phyloP scores from a whole-genome alignment of 495 filamentous ascomycete species.

The Chaetomidium leptoderma region DNA sequence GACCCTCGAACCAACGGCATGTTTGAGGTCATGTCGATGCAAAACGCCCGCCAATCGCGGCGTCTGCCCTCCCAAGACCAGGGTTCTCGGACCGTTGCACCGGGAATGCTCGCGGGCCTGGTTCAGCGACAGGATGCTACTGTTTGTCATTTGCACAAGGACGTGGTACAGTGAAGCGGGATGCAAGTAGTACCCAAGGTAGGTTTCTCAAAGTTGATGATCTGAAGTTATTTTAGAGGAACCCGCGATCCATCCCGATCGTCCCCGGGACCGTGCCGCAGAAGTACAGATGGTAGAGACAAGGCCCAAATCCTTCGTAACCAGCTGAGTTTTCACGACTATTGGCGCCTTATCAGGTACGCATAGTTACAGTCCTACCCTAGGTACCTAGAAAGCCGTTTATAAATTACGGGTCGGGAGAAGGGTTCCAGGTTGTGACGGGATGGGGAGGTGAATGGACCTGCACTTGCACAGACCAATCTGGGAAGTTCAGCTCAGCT shows the following conservation, averaged over 20 bases:
- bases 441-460: too few species aligned
- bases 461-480: too few species aligned
- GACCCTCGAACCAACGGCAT: background rate
- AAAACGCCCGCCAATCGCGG: background rate
- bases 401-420: too few species aligned
- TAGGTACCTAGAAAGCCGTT: too few species aligned
- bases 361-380: too few species aligned
- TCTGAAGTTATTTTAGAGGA: background rate
- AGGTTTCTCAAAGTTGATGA: too few species aligned
- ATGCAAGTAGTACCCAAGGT: background rate
- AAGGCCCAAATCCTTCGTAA: background rate
- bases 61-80: background rate
- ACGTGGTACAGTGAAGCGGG: background rate
- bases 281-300: background rate
- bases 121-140: too few species aligned
- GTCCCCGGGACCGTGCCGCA: background rate
- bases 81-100: background rate
- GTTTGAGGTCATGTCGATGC: constrained; percentile 6
- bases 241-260: background rate
- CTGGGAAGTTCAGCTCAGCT: too few species aligned
- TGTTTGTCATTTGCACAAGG: background rate
- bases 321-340: background rate
- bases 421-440: too few species aligned
- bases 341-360: too few species aligned
- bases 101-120: too few species aligned